Evolutionary conservation across 1,284 basidiomycete genomes (phyloP).

Genomic region (Cutaneotrichosporon cyanovorans): DNA sequence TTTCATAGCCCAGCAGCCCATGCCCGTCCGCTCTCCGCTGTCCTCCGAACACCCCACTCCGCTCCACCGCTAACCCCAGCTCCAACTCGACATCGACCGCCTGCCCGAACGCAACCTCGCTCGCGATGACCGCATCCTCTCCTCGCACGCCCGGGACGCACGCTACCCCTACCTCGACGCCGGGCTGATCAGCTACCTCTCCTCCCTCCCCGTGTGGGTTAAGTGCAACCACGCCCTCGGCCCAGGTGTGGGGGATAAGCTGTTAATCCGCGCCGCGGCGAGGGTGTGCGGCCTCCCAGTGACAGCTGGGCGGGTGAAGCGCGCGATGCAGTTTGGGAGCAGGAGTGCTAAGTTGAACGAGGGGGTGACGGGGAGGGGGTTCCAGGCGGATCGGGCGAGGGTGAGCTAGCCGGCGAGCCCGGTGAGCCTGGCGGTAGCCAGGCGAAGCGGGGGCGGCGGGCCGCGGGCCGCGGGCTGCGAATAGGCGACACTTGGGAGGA

Average conservation of each 20-base stretch:
- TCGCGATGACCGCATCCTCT: slow-evolving; percentile 85
- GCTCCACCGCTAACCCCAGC: slow-evolving; percentile 46
- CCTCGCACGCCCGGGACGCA: slow-evolving; percentile 79
- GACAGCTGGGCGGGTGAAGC: slow-evolving; percentile 68
- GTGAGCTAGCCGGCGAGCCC: too few species aligned
- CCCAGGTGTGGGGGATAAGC: slow-evolving; percentile 73
- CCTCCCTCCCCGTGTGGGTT: slow-evolving; percentile 62
- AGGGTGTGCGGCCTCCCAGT: slow-evolving; percentile 59
- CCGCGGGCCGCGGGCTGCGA: too few species aligned
- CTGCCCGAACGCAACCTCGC: slow-evolving; percentile 86
- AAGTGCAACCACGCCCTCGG: slow-evolving; percentile 61
- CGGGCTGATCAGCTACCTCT: slow-evolving; percentile 64
- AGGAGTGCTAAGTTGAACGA: slow-evolving; percentile 70
- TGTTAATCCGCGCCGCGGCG: slow-evolving; percentile 66
- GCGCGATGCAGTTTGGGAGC: slow-evolving; percentile 96
- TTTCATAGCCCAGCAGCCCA: too few species aligned
- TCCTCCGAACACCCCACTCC: background rate
- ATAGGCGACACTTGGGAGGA: too few species aligned
- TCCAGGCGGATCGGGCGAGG: slow-evolving; percentile 13
- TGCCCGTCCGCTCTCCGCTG: too few species aligned
- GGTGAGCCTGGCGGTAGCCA: too few species aligned
- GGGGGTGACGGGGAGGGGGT: slow-evolving; percentile 12
- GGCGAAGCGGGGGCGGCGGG: too few species aligned
- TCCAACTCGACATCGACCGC: slow-evolving; percentile 86
- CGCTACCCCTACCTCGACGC: slow-evolving; percentile 84